Conservation (phyloP, 2,329 filamentous ascomycete species). For the Aspergillus sp. region DNA sequence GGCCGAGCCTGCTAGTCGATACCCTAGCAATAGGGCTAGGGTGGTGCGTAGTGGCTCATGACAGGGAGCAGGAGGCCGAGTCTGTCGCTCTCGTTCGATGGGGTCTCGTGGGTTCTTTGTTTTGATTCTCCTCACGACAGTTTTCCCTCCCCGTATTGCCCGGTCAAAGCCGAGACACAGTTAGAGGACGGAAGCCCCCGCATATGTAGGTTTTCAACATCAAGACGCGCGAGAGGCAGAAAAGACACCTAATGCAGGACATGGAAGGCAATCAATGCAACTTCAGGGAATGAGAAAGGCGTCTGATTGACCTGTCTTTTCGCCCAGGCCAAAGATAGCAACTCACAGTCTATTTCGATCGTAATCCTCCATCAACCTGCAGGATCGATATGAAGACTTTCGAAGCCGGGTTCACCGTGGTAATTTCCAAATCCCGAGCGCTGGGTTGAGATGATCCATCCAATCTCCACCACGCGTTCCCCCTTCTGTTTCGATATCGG, state of each 20-base stretch:
- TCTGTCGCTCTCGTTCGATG: not conserved
- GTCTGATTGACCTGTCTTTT: not conserved
- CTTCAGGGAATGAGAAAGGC: not conserved
- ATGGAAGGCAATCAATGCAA: no score
- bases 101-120: not conserved
- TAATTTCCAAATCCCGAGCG: not conserved
- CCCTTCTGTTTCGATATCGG: not conserved
- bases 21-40: not conserved
- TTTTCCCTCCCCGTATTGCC: not conserved
- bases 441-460: not conserved
- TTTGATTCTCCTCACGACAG: not conserved
- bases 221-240: no score
- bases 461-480: not conserved
- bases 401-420: not conserved
- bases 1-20: not conserved
- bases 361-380: not conserved
- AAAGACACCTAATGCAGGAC: no score
- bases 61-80: not conserved
- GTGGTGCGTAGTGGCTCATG: not conserved
- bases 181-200: not conserved
- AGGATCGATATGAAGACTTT: not conserved
- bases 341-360: not conserved
- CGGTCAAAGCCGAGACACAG: not conserved
- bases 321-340: not conserved
- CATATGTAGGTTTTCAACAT: no score